Evolutionary conservation across 176 grass and related monocot genomes (phyloP).

Genomic region (Musa itinerans): DNA sequence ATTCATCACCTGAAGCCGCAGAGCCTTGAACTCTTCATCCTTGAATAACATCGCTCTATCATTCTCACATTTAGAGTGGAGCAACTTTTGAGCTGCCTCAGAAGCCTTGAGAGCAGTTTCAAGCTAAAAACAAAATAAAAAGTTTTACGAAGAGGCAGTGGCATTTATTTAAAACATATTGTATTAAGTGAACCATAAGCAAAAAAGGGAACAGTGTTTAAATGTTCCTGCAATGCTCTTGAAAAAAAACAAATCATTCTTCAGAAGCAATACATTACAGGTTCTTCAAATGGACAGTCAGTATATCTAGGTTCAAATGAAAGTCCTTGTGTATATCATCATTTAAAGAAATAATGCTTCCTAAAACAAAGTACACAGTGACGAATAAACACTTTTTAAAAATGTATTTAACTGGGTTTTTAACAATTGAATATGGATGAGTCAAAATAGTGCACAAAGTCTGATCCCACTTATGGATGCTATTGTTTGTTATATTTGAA

Average conservation of each 20-base stretch:
- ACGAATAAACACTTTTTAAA: no score
- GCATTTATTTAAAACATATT: not conserved
- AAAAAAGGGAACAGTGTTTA: not conserved
- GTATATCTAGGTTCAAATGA: no score
- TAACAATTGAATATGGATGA: no score
- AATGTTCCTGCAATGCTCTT: not conserved
- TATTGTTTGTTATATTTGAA: no score
- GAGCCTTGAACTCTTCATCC: conserved; percentile 89
- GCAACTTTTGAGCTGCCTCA: conserved; percentile 57
- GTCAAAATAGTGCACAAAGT: no score
- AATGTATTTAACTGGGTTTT: no score
- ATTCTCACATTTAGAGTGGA: conserved; percentile 67
- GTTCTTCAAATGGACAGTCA: no score
- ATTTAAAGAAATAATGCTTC: no score
- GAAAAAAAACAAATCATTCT: not conserved
- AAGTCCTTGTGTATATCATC: no score
- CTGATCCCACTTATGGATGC: no score
- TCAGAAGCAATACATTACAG: not conserved
- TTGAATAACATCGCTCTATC: conserved; percentile 58
- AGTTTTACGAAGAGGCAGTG: conserved; percentile 16
- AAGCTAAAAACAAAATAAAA: conserved; percentile 36
- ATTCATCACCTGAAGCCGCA: conserved; percentile 68
- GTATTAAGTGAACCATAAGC: not conserved
- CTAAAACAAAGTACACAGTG: no score
- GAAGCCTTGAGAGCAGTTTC: conserved; percentile 68